Percentiles rank a stretch among this genome's conserved stretches.
Evolutionary conservation across 2,329 filamentous ascomycete species (phyloP).

Genomic region (Fusarium sp.): DNA sequence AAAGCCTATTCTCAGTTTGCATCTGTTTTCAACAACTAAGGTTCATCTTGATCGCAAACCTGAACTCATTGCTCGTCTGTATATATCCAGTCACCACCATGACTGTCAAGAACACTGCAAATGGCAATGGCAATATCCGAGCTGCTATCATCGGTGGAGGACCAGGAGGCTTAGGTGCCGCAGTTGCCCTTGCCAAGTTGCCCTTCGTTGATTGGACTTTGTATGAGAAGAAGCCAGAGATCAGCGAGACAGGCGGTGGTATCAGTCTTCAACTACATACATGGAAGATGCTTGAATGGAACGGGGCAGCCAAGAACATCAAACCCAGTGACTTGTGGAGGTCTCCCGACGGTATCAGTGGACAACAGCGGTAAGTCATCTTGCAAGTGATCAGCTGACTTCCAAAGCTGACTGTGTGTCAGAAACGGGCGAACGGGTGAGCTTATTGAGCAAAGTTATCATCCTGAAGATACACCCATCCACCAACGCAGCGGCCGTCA

Average conservation of each 20-base stretch:
- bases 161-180: conserved; percentile 47
- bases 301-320: conserved; percentile 48
- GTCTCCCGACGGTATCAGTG: conserved; percentile 41
- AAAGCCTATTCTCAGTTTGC: no score
- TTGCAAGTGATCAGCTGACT: accelerated
- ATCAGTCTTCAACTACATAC: conserved; percentile 52
- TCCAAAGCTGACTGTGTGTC: neutral
- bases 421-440: conserved; percentile 51
- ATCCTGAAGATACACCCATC: conserved; percentile 40
- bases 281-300: conserved; percentile 51
- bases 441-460: conserved; percentile 38
- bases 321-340: conserved; percentile 48
- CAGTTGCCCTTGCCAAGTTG: conserved; percentile 48
- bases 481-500: conserved; percentile 47
- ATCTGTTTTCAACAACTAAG: neutral
- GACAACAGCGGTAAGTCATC: conserved; percentile 40
- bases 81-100: conserved; percentile 5
- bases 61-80: neutral
- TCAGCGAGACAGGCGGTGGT: conserved; percentile 54
- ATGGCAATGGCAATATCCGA: conserved; percentile 25
- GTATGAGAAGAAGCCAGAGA: conserved; percentile 52
- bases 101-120: conserved; percentile 33
- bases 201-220: conserved; percentile 49
- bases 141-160: conserved; percentile 47
- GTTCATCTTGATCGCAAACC: neutral